Evolutionary conservation across 169 alveolate genomes (phyloP), one percentile per base, ranked within the genome.

Genomic region (Babesia divergens): DNA sequence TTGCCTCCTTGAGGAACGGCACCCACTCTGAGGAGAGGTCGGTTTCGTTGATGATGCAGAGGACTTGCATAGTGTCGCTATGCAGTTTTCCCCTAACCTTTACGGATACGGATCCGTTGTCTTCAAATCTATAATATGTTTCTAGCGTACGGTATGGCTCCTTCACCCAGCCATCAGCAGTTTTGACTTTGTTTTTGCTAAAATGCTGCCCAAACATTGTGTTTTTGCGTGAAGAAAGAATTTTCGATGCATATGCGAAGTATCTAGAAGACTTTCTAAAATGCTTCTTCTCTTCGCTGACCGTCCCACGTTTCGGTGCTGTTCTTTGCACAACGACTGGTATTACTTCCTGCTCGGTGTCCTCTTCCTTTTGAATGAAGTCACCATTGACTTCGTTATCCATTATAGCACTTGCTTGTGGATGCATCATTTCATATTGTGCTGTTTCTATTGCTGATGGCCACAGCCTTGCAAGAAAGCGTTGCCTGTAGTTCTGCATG

Each of bases 1-100:
- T 18, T 20, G 68, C 70, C 7, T 77, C 82, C 60, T 66, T 77
- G 24, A 65, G 58, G 68, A 77, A 77, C 9, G 86, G 82, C 26
- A 77, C 82, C 86, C 86, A 77, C 34, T 55, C 86, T 3, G 74
- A 2, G 28, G 83, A 35, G 18, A 77, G 58, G 49, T 77, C 83
- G n/a, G 77, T 44, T 29, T 77, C 83, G 47, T 56, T 65, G 60
- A 77, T 46, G 18, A 77, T 60, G 22, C 80, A 56, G 1, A 68
- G 29, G 14, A 67, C 75, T 13, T 44, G 43, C 29, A 77, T 13
- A 34, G 62, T 49, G 11, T 77, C 86, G 16, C 58, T 52, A 1
- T 38, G 44, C 35, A 77, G 59, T 34, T 77, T 77, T 8, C 86
- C 82, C 50, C 86, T 67, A 13, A 77, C 66, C 47, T 77, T 77